A percentile compares a stretch with the other conserved stretches of the same genome.
phyloP scores from a whole-genome alignment of 208 protist genomes.

The Trypanosoma mega region DNA sequence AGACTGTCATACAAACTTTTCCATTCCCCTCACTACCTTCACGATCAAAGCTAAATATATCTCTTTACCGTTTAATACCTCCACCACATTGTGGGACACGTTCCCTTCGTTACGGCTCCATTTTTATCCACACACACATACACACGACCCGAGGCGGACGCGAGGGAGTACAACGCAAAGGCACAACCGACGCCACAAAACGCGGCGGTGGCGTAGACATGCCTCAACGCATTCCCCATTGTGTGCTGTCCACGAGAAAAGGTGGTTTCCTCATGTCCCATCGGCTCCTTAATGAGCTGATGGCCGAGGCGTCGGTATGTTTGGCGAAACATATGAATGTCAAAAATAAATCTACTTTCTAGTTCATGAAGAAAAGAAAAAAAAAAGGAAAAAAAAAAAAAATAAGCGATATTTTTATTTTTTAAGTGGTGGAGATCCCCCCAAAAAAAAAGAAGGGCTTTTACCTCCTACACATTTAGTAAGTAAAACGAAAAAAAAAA shows the following conservation, averaged over 20 bases:
- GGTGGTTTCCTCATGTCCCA: slow-evolving; percentile 86
- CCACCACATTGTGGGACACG: slow-evolving; percentile 75
- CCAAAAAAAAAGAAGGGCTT: not conserved
- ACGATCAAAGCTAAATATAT: not conserved
- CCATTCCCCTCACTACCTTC: too few species aligned
- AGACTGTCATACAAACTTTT: slow-evolving; percentile 2
- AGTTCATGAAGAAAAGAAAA: slow-evolving; percentile 15
- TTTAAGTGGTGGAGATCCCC: too few species aligned
- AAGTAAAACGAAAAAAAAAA: slow-evolving; percentile 19
- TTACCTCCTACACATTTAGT: slow-evolving; percentile 2
- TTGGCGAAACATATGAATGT: slow-evolving; percentile 55
- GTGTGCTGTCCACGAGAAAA: slow-evolving; percentile 71
- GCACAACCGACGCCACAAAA: slow-evolving; percentile 61
- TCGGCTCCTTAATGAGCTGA: slow-evolving; percentile 89
- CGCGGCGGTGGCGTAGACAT: slow-evolving; percentile 46
- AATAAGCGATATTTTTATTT: too few species aligned
- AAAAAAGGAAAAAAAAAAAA: slow-evolving; percentile 11
- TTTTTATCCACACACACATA: slow-evolving; percentile 55
- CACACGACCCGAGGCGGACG: slow-evolving; percentile 46
- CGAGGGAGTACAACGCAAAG: slow-evolving; percentile 57
- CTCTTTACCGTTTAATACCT: slow-evolving; percentile 57
- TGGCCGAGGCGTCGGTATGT: slow-evolving; percentile 58
- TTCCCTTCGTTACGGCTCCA: slow-evolving; percentile 59
- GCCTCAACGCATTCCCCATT: slow-evolving; percentile 51
- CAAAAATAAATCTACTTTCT: slow-evolving; percentile 4